Evolutionary conservation across 73 alveolate species (phyloP).

Genomic region (Paramecium sexaurelia): DNA sequence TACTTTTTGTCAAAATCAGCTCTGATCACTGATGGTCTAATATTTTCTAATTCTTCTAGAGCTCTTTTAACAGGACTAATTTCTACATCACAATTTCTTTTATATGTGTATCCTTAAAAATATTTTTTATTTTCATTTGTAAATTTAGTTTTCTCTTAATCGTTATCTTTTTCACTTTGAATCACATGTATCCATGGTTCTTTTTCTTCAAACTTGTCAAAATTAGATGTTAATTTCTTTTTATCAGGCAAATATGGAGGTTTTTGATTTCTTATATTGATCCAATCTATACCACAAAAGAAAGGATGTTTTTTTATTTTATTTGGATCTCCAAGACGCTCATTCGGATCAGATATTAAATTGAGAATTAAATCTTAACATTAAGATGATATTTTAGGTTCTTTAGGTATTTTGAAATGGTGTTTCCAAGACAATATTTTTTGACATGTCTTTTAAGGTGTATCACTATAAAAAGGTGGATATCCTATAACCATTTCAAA

Average conservation of each 20-base stretch:
- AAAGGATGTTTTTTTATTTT: conserved; percentile 88
- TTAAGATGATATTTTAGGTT: conserved; percentile 84
- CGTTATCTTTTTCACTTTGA: conserved; percentile 47
- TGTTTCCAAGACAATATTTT: conserved; percentile 87
- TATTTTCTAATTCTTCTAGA: conserved; percentile 56
- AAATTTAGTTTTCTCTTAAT: conserved; percentile 46
- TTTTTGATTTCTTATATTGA: conserved; percentile 59
- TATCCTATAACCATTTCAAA: conserved; percentile 97
- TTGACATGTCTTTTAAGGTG: conserved; percentile 81
- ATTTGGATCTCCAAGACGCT: conserved; percentile 81
- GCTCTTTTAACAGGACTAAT: conserved; percentile 61
- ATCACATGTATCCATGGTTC: conserved; percentile 80
- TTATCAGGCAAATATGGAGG: conserved; percentile 85
- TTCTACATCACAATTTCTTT: conserved; percentile 78
- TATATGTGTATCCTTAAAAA: conserved; percentile 81
- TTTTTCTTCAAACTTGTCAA: conserved; percentile 83
- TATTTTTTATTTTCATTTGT: conserved; percentile 16
- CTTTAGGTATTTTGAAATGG: conserved; percentile 89
- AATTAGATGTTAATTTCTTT: conserved; percentile 73
- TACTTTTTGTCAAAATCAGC: conserved; percentile 13
- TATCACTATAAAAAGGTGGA: conserved; percentile 97
- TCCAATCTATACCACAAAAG: conserved; percentile 86
- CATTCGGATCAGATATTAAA: conserved; percentile 84
- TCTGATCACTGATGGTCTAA: conserved; percentile 27
- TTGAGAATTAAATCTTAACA: conserved; percentile 84